phyloP scores from a whole-genome alignment of 2,329 filamentous ascomycete genomes.

The Colletotrichum sp. region DNA sequence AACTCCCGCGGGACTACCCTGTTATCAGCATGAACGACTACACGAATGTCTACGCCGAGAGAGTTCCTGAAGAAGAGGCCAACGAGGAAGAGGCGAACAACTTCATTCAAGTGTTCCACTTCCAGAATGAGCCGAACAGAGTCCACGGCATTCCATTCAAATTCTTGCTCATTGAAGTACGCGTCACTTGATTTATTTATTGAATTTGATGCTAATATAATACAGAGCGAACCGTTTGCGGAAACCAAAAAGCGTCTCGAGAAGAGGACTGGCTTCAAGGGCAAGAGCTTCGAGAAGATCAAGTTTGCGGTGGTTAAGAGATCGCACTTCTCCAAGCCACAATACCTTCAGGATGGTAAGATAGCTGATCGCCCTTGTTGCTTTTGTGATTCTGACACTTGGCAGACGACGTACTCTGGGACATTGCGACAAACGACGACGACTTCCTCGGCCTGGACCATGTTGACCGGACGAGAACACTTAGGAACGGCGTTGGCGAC shows the following conservation, averaged over 20 bases:
- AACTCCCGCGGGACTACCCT: constrained; percentile 71
- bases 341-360: constrained; percentile 88
- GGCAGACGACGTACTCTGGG: constrained; percentile 65
- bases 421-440: constrained; percentile 57
- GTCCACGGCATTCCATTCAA: constrained; percentile 90
- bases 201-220: background rate
- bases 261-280: constrained; percentile 91
- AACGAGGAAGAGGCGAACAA: constrained; percentile 57
- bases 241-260: constrained; percentile 96
- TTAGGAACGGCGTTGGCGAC: constrained; percentile 66
- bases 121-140: constrained; percentile 86
- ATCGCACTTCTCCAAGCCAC: constrained; percentile 75
- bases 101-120: constrained; percentile 85
- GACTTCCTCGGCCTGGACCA: constrained; percentile 72
- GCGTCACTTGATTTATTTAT: constrained; percentile 27
- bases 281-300: constrained; percentile 98
- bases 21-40: constrained; percentile 90
- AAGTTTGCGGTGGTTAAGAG: constrained; percentile 87
- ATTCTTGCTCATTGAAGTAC: constrained; percentile 82
- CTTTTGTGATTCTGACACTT: background rate
- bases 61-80: constrained; percentile 75
- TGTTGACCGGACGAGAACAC: constrained; percentile 62
- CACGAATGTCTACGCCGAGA: constrained; percentile 80
- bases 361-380: background rate
- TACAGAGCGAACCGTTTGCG: constrained; percentile 80